These are phyloP conservation scores for Sporopachydermia lactativora DNA, from an alignment of 805 yeast genomes.

Conservation along the genomic window DNA sequence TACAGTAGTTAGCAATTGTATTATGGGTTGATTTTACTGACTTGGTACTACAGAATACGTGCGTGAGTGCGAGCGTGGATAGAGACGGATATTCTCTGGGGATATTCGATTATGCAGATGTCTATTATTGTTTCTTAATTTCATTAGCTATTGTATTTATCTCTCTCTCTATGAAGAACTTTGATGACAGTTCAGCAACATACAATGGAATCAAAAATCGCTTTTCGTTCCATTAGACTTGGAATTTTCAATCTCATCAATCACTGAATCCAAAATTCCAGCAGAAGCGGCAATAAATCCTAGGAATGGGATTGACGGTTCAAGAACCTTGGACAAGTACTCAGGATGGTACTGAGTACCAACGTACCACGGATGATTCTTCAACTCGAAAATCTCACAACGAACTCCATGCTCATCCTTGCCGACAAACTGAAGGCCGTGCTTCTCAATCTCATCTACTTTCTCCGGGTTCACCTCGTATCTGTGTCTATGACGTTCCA, in stretches of 20 bases:
- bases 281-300: slow-evolving; percentile 93
- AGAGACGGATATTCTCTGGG: too few relatives aligned
- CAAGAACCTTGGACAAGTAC: slow-evolving; percentile 88
- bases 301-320: slow-evolving; percentile 91
- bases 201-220: too few relatives aligned
- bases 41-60: too few relatives aligned
- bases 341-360: slow-evolving; percentile 99
- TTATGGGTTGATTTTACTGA: too few relatives aligned
- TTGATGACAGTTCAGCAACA: too few relatives aligned
- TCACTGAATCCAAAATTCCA: slow-evolving; percentile 60
- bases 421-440: slow-evolving; percentile 84
- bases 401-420: slow-evolving; percentile 81
- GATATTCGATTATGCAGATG: too few relatives aligned
- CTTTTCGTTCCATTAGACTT: too few relatives aligned
- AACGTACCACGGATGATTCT: slow-evolving; percentile 78
- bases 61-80: too few relatives aligned
- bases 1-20: too few relatives aligned
- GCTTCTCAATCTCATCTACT: slow-evolving; percentile 51
- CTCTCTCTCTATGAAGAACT: too few relatives aligned
- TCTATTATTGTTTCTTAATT: too few relatives aligned
- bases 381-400: slow-evolving; percentile 87
- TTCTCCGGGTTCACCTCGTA: slow-evolving; percentile 90
- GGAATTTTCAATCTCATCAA: slow-evolving; percentile 22
- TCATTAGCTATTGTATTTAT: too few relatives aligned
- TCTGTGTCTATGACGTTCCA: slow-evolving; percentile 97